Percentiles rank a stretch among this genome's conserved stretches.
phyloP scores from a whole-genome alignment of 1,284 basidiomycete species.

The Apiotrichum porosum region DNA sequence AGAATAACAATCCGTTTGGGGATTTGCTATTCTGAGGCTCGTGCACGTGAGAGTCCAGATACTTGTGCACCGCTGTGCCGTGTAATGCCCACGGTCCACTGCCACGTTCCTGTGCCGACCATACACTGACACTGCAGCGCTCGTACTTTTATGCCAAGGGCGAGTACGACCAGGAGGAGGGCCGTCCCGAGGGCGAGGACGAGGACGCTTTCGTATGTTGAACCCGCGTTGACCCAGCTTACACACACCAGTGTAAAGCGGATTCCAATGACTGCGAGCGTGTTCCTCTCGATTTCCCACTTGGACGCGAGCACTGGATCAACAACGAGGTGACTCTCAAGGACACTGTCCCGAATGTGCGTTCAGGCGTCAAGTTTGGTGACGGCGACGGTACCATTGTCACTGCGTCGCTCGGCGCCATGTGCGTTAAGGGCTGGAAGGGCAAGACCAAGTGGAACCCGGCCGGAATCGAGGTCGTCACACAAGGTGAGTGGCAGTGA shows the following conservation, averaged over 20 bases:
- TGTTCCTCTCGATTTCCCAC: constrained; percentile 57
- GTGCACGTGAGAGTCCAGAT: no score
- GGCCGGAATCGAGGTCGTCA: constrained; percentile 75
- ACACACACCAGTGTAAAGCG: constrained; percentile 48
- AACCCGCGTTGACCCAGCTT: no score
- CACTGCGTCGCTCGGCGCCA: constrained; percentile 80
- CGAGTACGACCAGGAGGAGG: constrained; percentile 63
- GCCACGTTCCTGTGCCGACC: no score
- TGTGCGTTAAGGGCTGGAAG: constrained; percentile 97
- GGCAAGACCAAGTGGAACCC: constrained; percentile 81
- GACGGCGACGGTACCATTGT: constrained; percentile 97
- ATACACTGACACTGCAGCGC: constrained; percentile 38
- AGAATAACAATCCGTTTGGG: no score
- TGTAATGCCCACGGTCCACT: no score
- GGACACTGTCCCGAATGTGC: constrained; percentile 59
- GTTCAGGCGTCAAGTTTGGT: constrained; percentile 79
- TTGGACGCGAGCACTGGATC: constrained; percentile 68
- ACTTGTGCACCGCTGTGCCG: no score
- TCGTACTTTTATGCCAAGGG: constrained; percentile 64
- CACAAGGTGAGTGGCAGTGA: constrained; percentile 64
- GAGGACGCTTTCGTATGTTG: constrained; percentile 34
- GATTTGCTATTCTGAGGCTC: no score
- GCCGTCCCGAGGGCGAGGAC: constrained; percentile 52
- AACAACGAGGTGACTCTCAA: constrained; percentile 74
- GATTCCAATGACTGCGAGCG: constrained; percentile 50